Base-by-base conservation (phyloP, 2,329 filamentous ascomycete genomes). In the Colletotrichum horii region DNA sequence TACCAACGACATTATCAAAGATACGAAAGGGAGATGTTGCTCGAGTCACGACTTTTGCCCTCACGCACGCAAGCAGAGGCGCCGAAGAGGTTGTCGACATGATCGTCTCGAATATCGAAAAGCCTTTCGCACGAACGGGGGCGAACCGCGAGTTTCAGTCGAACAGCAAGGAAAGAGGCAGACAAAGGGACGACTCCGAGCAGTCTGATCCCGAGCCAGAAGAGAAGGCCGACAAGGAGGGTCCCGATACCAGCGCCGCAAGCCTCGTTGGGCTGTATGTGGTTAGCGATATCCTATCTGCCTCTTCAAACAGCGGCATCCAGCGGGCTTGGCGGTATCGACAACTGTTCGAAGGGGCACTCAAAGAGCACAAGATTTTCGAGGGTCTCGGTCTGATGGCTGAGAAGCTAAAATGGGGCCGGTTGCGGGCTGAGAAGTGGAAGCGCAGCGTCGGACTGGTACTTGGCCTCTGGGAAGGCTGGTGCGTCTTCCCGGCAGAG, bases 71-170 rank as follows among this genome's bases (percentile, higher is more conserved):
- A 2, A 95, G 94, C 52, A 90, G 92, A 24, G 97, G 96, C 19
- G 94, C 95, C 15, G 94, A 97, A 78, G 97, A 98, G 85, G 93
- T 98, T 43, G 96, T 98, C n/a, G 91, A 96, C 66, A 91, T 98
- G 85, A 93, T 98, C 48, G 91, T 98, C 1, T 89, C 92, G 1
- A 98, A 99, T 80, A 89, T 98, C 38, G 89, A 94, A 75, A 91
- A 90, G 67, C 97, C 97, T 0, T 92, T 97, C 74, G 90, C 93
- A 8, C 91, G 93, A 78, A 95, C 93, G 1, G 90, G 90, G 8
- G 94, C 94, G 28, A 96, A 95, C 83, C 12, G 79, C 11, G 76
- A 71, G n/a, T 69, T 58, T 56, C 71, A 65, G 28, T 56, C 43
- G 14, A 66, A 48, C 22, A 61, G 12, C 65, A 74, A 71, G 61